Base-by-base conservation (phyloP, 2,329 filamentous ascomycete genomes). In the Neocatenulostroma microsporum region DNA sequence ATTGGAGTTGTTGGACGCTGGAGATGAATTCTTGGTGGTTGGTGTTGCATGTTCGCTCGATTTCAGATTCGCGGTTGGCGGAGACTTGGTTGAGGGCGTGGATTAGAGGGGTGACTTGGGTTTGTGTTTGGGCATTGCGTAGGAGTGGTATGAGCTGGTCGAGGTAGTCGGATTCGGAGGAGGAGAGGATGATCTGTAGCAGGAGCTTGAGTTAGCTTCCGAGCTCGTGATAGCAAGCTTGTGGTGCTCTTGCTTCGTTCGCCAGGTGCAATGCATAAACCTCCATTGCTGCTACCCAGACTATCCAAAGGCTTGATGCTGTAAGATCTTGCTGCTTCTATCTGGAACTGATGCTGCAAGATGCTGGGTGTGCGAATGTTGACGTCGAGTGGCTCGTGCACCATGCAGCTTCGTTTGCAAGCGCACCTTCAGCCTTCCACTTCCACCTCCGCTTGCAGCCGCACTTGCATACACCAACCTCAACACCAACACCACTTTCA, bases 1-100 rank as follows among this genome's bases (percentile, higher is more conserved):
- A 76, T 50, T 96, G 83, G n/a, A 98, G 75, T 56, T 93, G 86
- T 54, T 91, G 93, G 49, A 98, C 87, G 0, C 89, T 95, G 47
- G 77, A 78, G 21, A 96, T 81, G 56, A 98, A 98, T 55, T 95
- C 91, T 56, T 96, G 89, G 55, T 98, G 91, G 54, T 95, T 94
- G 9, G 84, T 89, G 53, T 94, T 80, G 51, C 91, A 94, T 51
- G 96, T 93, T 15, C 78, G 78, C 64, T 98, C 91, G 47, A 98
- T 96, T 52, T 96, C 88, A 11, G 76, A 65, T 61, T 98, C 91
- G 42, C 88, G 81, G 30, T 91, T 84, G 49, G 82, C 80, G 21
- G 88, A 84, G 61, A 94, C 93, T 49, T 80, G 78, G 30, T 80
- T 77, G 38, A 94, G 71, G 42, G 83, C 83, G 51, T 88, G 81